Percentiles rank a stretch among this genome's conserved stretches.
These are phyloP conservation scores for Clitoria ternatea DNA, from an alignment of 306 rosid genomes.

Conservation along the genomic window DNA sequence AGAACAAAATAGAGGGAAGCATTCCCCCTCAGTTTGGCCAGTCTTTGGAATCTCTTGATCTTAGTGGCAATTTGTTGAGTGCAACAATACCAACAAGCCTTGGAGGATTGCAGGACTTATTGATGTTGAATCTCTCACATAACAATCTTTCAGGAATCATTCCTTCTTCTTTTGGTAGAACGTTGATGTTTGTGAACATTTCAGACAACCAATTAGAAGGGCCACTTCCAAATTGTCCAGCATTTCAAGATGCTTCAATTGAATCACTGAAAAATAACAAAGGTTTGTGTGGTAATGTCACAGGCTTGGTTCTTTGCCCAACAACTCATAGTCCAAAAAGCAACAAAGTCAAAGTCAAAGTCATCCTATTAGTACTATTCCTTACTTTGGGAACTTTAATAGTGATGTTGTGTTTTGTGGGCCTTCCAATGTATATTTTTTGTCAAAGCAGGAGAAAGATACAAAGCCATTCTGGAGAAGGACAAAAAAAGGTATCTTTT, in stretches of 20 bases:
- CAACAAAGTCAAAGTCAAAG: neutral
- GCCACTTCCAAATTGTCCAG: neutral
- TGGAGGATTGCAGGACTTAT: slow-evolving; percentile 20
- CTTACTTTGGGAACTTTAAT: neutral
- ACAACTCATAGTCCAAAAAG: neutral
- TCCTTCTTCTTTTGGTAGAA: slow-evolving; percentile 24
- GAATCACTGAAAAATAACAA: slow-evolving; percentile 12
- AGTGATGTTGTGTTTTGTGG: neutral
- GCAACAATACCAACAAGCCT: neutral
- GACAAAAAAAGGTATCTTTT: neutral
- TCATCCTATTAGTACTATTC: neutral
- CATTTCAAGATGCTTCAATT: slow-evolving; percentile 16
- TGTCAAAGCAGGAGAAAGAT: neutral
- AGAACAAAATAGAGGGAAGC: neutral
- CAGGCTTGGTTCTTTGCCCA: neutral
- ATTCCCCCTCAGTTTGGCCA: neutral
- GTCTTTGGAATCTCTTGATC: slow-evolving; percentile 32
- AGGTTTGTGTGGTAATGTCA: slow-evolving; percentile 22
- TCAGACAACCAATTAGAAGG: slow-evolving; percentile 28
- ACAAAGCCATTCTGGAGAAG: neutral
- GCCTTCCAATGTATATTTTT: neutral
- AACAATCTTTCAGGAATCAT: slow-evolving; percentile 27
- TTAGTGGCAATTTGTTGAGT: slow-evolving; percentile 23
- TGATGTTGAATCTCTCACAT: slow-evolving; percentile 28
- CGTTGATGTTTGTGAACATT: slow-evolving; percentile 4